phyloP scores from a whole-genome alignment of 306 rosid genomes.

The Gastrolobium bilobum region DNA sequence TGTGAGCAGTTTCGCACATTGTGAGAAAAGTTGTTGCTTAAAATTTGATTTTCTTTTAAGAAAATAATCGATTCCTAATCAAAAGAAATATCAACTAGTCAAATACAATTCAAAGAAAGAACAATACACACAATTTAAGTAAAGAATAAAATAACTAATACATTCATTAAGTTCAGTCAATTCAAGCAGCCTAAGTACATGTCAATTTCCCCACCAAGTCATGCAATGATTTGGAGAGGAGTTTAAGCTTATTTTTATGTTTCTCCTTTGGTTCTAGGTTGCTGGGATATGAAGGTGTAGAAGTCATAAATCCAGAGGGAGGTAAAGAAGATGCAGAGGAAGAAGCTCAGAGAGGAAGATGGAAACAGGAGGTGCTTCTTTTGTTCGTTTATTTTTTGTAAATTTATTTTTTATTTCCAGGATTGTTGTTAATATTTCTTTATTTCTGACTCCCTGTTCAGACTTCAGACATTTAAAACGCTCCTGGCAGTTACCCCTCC shows the following conservation, averaged over 20 bases:
- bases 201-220: slow-evolving; percentile 11
- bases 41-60: background rate
- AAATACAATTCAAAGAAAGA: background rate
- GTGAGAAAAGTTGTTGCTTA: background rate
- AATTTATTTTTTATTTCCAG: background rate
- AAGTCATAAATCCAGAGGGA: slow-evolving; percentile 95
- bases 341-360: slow-evolving; percentile 93
- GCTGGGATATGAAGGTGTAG: slow-evolving; percentile 89
- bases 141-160: background rate
- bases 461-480: slow-evolving; percentile 25
- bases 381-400: background rate
- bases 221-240: slow-evolving; percentile 21
- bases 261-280: slow-evolving; percentile 57
- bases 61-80: background rate
- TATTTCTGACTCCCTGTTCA: slow-evolving; percentile 17
- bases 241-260: slow-evolving; percentile 38
- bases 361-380: slow-evolving; percentile 81
- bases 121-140: background rate
- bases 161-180: slow-evolving; percentile 9
- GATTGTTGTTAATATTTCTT: background rate
- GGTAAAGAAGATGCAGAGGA: slow-evolving; percentile 93
- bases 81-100: background rate
- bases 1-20: slow-evolving; percentile 1
- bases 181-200: background rate
- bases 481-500: background rate